phyloP scores from a whole-genome alignment of 306 rosid species.

The Pachyrhizus erosus region DNA sequence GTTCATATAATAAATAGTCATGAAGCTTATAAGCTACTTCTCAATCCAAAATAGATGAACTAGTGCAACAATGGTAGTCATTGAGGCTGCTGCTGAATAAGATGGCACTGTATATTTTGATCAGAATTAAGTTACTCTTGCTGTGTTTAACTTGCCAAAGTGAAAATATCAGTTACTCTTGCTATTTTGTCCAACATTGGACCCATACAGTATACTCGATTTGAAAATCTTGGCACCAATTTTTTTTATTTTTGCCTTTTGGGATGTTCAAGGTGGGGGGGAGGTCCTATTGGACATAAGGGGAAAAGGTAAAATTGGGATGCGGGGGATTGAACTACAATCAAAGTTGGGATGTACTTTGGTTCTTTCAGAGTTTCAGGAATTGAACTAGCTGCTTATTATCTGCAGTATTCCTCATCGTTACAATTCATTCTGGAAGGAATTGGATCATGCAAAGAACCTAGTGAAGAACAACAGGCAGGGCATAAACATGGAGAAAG shows the following conservation, averaged over 20 bases:
- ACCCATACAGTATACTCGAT: too few relatives aligned
- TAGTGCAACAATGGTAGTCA: not conserved
- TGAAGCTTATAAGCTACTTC: not conserved
- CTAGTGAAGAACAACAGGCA: constrained; percentile 44
- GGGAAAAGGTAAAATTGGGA: not conserved
- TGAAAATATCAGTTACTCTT: not conserved
- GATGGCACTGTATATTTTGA: not conserved
- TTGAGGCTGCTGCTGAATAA: not conserved
- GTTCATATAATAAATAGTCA: not conserved
- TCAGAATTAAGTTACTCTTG: not conserved
- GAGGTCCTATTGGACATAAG: not conserved
- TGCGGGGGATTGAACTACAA: not conserved
- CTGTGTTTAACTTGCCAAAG: not conserved
- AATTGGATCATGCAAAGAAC: constrained; percentile 45
- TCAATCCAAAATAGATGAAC: not conserved
- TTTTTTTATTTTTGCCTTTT: not conserved
- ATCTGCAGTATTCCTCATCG: constrained; percentile 57
- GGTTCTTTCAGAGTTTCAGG: not conserved
- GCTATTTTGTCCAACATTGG: not conserved
- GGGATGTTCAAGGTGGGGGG: not conserved
- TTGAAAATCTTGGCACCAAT: too few relatives aligned
- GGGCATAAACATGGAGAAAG: constrained; percentile 47
- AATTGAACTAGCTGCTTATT: constrained; percentile 23
- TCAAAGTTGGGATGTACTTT: not conserved
- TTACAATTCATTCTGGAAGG: constrained; percentile 52